Evolutionary conservation across 495 filamentous ascomycete species (phyloP).

Genomic region (Gamarada debralockiae): DNA sequence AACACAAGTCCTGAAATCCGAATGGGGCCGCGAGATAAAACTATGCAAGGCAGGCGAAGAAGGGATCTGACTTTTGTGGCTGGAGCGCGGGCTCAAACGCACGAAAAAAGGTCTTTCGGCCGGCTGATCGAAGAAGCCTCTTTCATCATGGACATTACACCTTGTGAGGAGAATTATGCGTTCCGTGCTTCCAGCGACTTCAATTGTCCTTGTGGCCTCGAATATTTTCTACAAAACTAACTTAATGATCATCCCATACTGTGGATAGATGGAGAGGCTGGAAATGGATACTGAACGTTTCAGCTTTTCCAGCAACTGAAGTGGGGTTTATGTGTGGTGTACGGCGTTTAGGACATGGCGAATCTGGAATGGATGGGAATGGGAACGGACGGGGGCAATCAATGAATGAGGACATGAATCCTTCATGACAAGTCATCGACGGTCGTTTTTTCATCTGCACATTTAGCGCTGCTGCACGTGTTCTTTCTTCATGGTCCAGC

Average conservation of each 20-base stretch:
- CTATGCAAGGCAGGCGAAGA: constrained; percentile 94
- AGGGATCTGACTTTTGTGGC: constrained; percentile 49
- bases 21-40: constrained; percentile 97
- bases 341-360: too few species aligned
- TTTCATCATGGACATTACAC: constrained; percentile 1
- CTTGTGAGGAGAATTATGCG: not conserved
- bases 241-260: not conserved
- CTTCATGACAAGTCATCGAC: too few species aligned
- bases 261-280: too few species aligned
- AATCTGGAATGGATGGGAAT: too few species aligned
- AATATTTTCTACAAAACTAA: constrained; percentile 3
- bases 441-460: too few species aligned
- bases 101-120: constrained; percentile 7
- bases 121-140: constrained; percentile 6
- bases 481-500: constrained; percentile 1
- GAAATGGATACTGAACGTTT: too few species aligned
- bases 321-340: too few species aligned
- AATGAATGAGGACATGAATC: not conserved
- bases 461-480: too few species aligned
- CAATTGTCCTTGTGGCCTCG: constrained; percentile 4
- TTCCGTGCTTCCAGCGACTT: constrained; percentile 6
- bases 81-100: constrained; percentile 3
- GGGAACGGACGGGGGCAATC: not conserved
- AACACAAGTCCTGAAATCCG: constrained; percentile 93
- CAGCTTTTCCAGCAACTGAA: too few species aligned